phyloP scores from a whole-genome alignment of 495 filamentous ascomycete species.

The Physcia stellaris region DNA sequence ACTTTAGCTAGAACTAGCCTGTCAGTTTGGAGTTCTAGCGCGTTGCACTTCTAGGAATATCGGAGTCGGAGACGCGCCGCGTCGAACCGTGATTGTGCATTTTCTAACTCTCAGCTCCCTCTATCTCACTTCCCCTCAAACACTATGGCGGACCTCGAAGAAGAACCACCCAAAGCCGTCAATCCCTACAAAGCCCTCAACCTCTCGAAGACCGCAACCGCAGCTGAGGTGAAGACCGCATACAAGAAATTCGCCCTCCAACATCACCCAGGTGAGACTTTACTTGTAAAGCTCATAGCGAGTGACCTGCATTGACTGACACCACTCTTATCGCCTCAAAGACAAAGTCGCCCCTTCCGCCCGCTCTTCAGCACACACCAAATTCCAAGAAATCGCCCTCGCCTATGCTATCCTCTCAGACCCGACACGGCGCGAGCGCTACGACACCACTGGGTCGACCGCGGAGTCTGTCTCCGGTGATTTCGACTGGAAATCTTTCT shows the following conservation, averaged over 20 bases:
- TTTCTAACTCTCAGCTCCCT: too few species aligned
- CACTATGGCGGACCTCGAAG: conserved; percentile 18
- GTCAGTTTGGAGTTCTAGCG: too few species aligned
- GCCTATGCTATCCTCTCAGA: conserved; percentile 90
- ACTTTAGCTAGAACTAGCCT: too few species aligned
- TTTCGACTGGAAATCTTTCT: conserved; percentile 86
- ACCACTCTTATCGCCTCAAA: conserved; percentile 15
- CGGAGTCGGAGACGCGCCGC: too few species aligned
- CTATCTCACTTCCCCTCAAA: too few species aligned
- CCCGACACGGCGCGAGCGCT: conserved; percentile 57
- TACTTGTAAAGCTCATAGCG: background rate
- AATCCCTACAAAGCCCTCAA: conserved; percentile 86
- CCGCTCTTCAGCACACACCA: conserved; percentile 54
- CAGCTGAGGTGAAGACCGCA: conserved; percentile 82
- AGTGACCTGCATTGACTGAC: background rate
- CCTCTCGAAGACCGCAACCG: conserved; percentile 51
- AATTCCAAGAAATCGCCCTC: conserved; percentile 83
- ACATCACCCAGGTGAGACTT: conserved; percentile 70
- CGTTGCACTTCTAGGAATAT: too few species aligned
- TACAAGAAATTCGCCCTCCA: conserved; percentile 81
- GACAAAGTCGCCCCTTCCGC: conserved; percentile 59
- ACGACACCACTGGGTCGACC: conserved; percentile 80
- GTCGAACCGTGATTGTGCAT: too few species aligned
- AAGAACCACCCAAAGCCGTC: conserved; percentile 38
- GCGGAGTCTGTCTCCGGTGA: conserved; percentile 58